These are phyloP conservation scores for Lachnellula willkommii DNA, from an alignment of 2,329 filamentous ascomycete genomes.

Conservation along the genomic window DNA sequence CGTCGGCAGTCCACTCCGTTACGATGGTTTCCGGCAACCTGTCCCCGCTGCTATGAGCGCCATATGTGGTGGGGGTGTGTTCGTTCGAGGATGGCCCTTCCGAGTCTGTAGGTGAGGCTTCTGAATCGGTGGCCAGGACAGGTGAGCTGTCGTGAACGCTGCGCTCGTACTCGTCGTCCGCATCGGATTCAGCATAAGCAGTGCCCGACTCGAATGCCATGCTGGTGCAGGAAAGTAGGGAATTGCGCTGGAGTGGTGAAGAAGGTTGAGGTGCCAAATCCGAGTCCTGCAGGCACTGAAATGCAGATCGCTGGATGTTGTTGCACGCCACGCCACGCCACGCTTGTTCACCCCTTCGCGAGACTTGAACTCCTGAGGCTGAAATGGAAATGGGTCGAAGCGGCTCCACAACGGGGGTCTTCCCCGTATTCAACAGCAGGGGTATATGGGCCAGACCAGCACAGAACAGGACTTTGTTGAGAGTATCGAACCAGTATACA, in stretches of 20 bases:
- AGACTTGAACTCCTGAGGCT: too few relatives aligned
- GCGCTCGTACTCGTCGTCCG: conserved; percentile 78
- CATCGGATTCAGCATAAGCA: conserved; percentile 73
- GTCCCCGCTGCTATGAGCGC: conserved; percentile 59
- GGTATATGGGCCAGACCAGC: too few relatives aligned
- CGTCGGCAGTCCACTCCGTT: conserved; percentile 75
- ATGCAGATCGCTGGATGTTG: not conserved
- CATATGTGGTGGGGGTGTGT: conserved; percentile 75
- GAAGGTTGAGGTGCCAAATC: not conserved
- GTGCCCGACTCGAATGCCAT: conserved; percentile 59
- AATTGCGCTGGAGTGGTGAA: not conserved
- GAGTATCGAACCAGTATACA: too few relatives aligned
- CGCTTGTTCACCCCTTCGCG: not conserved
- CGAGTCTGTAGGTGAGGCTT: conserved; percentile 65
- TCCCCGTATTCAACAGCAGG: too few relatives aligned
- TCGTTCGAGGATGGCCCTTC: conserved; percentile 61
- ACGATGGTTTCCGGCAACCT: conserved; percentile 69
- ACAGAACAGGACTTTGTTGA: too few relatives aligned
- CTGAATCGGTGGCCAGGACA: conserved; percentile 59
- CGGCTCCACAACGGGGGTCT: too few relatives aligned
- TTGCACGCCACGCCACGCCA: not conserved
- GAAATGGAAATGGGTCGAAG: too few relatives aligned
- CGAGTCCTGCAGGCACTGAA: not conserved
- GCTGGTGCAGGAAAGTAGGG: conserved; percentile 12
- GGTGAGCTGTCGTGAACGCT: conserved; percentile 64